Conservation (phyloP, 2,329 filamentous ascomycete species). For the Colletotrichum scovillei region DNA sequence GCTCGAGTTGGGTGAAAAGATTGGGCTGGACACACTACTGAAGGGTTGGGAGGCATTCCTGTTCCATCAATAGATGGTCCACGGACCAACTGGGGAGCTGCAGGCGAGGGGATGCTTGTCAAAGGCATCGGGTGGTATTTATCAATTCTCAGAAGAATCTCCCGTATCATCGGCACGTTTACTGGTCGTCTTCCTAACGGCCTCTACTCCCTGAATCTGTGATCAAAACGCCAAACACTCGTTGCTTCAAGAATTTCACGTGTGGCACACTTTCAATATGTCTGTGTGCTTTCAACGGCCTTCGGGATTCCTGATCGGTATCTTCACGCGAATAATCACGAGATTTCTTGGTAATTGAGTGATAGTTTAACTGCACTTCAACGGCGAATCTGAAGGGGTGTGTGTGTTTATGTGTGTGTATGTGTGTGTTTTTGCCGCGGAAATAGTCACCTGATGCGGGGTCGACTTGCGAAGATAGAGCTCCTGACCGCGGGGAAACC, state of each 20-base stretch:
- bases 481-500: background rate
- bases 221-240: background rate
- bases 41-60: slow-evolving; percentile 1
- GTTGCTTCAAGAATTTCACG: background rate
- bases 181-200: background rate
- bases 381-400: background rate
- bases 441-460: background rate
- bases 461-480: background rate
- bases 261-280: background rate
- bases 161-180: background rate
- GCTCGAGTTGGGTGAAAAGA: background rate
- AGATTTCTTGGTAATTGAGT: background rate
- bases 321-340: background rate
- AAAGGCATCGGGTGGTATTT: background rate
- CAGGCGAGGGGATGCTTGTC: background rate
- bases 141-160: background rate
- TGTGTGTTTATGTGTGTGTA: background rate
- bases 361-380: background rate
- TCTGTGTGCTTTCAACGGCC: background rate
- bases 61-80: background rate
- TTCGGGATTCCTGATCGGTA: background rate
- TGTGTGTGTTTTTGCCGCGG: background rate
- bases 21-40: slow-evolving; percentile 7
- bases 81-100: background rate
- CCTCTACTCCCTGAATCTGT: background rate